phyloP scores from a whole-genome alignment of 2,329 filamentous ascomycete species.

The Clarireedia monteithiana region DNA sequence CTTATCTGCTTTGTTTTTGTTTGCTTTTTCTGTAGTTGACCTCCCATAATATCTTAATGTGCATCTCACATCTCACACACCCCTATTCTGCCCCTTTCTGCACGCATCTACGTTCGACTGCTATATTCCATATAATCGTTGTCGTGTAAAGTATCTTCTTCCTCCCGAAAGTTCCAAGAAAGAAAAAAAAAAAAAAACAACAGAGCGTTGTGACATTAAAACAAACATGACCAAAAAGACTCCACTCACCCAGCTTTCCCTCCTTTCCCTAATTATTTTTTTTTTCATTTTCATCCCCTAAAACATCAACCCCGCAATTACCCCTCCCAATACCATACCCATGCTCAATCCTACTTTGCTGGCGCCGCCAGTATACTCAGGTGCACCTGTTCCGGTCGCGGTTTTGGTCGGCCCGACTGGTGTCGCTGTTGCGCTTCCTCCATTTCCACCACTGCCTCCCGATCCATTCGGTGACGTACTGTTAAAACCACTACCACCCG shows the following conservation, averaged over 20 bases:
- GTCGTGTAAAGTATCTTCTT: background rate
- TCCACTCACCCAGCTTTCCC: background rate
- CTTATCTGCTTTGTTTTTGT: background rate
- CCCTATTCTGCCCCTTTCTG: no score
- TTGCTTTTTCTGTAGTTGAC: background rate
- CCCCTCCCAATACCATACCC: background rate
- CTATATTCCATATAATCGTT: background rate
- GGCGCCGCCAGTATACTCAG: constrained; percentile 2
- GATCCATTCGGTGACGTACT: background rate
- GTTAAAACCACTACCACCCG: background rate
- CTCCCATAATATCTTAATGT: no score
- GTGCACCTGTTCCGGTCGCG: background rate
- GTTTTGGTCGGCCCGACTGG: constrained; percentile 11
- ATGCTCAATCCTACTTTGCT: background rate
- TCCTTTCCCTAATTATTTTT: background rate
- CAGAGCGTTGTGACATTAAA: background rate
- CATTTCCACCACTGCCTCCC: background rate
- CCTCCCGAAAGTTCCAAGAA: background rate
- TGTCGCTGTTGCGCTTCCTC: constrained; percentile 7
- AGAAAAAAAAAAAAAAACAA: background rate
- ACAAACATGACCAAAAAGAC: background rate
- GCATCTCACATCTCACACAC: no score
- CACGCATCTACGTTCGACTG: no score
- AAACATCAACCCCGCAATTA: background rate
- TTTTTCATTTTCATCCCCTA: background rate